A percentile compares a stretch with the other conserved stretches of the same genome.
Evolutionary conservation across 306 rosid genomes (phyloP).

Genomic region (Vachellia collinsii): DNA sequence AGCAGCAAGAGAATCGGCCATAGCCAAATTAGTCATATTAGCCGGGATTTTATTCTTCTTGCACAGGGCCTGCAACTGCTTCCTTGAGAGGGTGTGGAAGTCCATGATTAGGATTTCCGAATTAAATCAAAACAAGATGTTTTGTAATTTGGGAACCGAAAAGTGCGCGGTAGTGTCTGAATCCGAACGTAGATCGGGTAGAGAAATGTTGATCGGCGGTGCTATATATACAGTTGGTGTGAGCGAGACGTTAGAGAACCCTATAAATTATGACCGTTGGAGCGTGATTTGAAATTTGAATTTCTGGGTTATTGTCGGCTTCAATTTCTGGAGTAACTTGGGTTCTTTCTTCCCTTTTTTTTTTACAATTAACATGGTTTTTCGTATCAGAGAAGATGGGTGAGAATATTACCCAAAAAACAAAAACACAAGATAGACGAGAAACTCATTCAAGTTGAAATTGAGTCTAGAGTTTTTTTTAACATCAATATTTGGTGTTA

Average conservation of each 20-base stretch:
- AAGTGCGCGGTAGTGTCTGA: not conserved
- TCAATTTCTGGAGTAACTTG: no score
- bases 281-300: constrained; percentile 45
- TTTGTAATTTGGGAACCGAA: constrained; percentile 26
- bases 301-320: not conserved
- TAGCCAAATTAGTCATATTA: constrained; percentile 77
- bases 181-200: not conserved
- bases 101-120: constrained; percentile 50
- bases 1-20: constrained; percentile 79
- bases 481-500: no score
- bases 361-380: no score
- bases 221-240: constrained; percentile 27
- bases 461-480: no score
- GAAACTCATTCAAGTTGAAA: no score
- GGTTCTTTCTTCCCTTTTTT: no score
- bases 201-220: not conserved
- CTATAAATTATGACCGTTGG: constrained; percentile 66
- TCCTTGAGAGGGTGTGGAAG: constrained; percentile 74
- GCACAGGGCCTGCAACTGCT: constrained; percentile 81
- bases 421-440: no score
- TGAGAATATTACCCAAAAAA: no score
- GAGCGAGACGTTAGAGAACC: constrained; percentile 41
- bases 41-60: constrained; percentile 95
- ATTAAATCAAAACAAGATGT: constrained; percentile 61
- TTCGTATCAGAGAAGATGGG: no score